phyloP scores from a whole-genome alignment of 225 moss, liverwort and hornwort species.

The Polytrichum commune region DNA sequence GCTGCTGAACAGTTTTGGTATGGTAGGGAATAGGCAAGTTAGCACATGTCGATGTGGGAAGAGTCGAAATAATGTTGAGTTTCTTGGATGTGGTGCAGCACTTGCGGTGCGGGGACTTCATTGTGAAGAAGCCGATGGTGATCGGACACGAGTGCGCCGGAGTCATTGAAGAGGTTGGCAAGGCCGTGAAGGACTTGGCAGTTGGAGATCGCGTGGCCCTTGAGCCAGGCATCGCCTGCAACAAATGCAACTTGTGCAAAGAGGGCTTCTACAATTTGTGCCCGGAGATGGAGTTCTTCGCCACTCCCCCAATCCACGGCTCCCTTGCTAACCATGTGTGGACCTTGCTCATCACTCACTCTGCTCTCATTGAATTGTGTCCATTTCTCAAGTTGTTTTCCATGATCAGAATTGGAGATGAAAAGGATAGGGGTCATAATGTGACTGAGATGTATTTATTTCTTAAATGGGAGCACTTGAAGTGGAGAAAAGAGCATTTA shows the following conservation, averaged over 20 bases:
- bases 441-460: too few species aligned
- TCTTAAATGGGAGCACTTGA: too few species aligned
- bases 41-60: too few species aligned
- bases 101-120: slow-evolving; percentile 36
- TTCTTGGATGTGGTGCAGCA: slow-evolving; percentile 27
- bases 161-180: slow-evolving; percentile 44
- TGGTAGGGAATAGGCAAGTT: too few species aligned
- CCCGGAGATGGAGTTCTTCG: slow-evolving; percentile 52
- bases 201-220: slow-evolving; percentile 58
- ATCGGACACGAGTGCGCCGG: slow-evolving; percentile 62
- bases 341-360: neutral
- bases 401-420: too few species aligned
- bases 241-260: slow-evolving; percentile 41
- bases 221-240: slow-evolving; percentile 58
- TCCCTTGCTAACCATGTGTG: slow-evolving; percentile 47
- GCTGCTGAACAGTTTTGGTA: too few species aligned
- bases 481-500: too few species aligned
- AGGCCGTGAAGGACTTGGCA: slow-evolving; percentile 29
- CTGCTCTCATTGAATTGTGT: neutral
- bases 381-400: too few species aligned
- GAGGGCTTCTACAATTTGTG: slow-evolving; percentile 52
- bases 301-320: slow-evolving; percentile 53
- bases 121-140: slow-evolving; percentile 60
- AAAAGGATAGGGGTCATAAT: neutral
- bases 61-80: too few species aligned